Percentiles rank a stretch among this genome's conserved stretches.
phyloP scores from a whole-genome alignment of 2,329 filamentous ascomycete species.

The Sarocladium brachiariae region DNA sequence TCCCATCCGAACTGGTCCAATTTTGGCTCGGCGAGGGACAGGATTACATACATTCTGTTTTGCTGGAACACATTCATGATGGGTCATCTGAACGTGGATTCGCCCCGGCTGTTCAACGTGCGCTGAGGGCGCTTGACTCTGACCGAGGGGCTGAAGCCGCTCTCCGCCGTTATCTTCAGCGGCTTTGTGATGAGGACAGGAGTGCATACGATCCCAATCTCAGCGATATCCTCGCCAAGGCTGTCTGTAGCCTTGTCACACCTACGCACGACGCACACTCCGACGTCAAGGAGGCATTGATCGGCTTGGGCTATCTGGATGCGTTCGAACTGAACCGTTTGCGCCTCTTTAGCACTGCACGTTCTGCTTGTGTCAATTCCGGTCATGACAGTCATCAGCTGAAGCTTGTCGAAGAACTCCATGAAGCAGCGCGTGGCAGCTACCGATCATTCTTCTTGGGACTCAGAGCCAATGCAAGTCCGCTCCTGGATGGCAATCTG shows the following conservation, averaged over 20 bases:
- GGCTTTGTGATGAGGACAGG: constrained; percentile 13
- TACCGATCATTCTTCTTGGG: constrained; percentile 26
- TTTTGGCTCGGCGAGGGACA: constrained; percentile 26
- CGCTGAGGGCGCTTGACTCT: constrained; percentile 26
- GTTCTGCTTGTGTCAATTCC: not conserved
- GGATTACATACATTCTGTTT: constrained; percentile 19
- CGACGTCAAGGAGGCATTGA: constrained; percentile 19
- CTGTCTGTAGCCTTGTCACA: constrained; percentile 21
- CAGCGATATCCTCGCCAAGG: constrained; percentile 20
- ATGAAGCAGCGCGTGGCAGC: constrained; percentile 21
- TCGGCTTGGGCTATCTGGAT: constrained; percentile 26
- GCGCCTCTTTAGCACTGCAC: constrained; percentile 15
- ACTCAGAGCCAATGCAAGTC: constrained; percentile 25
- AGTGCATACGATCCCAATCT: constrained; percentile 20
- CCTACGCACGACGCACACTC: constrained; percentile 21
- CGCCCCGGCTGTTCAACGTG: constrained; percentile 22
- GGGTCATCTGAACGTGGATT: constrained; percentile 25
- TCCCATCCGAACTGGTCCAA: constrained; percentile 23
- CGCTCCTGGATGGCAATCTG: not conserved
- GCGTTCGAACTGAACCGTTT: constrained; percentile 25
- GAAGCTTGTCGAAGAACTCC: constrained; percentile 23
- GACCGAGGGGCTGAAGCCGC: constrained; percentile 15
- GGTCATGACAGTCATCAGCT: constrained; percentile 7
- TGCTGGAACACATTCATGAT: constrained; percentile 14
- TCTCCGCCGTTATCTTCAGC: constrained; percentile 16